These are phyloP conservation scores for Akebia trifoliata DNA, from an alignment of 164 flowering plant species.

Conservation along the genomic window DNA sequence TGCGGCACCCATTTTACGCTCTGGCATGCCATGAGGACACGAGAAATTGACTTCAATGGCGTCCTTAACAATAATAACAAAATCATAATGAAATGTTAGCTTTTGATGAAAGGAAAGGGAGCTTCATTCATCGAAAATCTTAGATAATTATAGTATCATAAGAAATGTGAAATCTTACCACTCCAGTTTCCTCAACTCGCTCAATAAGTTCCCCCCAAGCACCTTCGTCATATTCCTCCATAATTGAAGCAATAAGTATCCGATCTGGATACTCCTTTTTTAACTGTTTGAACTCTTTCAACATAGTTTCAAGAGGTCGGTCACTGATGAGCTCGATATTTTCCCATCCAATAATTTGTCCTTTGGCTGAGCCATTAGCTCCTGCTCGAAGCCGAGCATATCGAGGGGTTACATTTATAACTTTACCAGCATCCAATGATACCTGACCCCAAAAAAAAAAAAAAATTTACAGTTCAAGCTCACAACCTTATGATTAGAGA, in stretches of 20 bases:
- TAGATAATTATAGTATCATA: background rate
- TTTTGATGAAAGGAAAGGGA: background rate
- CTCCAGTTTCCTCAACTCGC: conserved; percentile 90
- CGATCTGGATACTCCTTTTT: conserved; percentile 91
- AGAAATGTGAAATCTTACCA: conserved; percentile 40
- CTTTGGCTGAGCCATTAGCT: conserved; percentile 81
- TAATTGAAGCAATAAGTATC: conserved; percentile 92
- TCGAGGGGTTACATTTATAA: conserved; percentile 92
- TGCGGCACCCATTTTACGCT: conserved; percentile 99
- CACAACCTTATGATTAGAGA: conserved; percentile 1
- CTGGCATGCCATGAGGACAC: conserved; percentile 99
- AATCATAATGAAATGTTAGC: conserved; percentile 4
- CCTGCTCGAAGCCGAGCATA: conserved; percentile 83
- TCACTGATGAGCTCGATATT: conserved; percentile 98
- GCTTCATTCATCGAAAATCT: background rate
- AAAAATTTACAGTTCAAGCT: conserved; percentile 9
- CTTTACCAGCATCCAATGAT: conserved; percentile 88
- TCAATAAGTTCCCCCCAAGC: conserved; percentile 98
- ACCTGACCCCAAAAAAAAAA: too few species aligned
- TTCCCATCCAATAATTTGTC: conserved; percentile 95
- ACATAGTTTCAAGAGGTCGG: conserved; percentile 90
- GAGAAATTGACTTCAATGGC: conserved; percentile 94
- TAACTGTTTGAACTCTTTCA: conserved; percentile 83
- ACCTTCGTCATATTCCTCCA: conserved; percentile 93
- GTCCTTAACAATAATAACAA: conserved; percentile 44